These are phyloP conservation scores for Nannochloris sp. DNA, from an alignment of 139 green algal genomes.

Conservation along the genomic window DNA sequence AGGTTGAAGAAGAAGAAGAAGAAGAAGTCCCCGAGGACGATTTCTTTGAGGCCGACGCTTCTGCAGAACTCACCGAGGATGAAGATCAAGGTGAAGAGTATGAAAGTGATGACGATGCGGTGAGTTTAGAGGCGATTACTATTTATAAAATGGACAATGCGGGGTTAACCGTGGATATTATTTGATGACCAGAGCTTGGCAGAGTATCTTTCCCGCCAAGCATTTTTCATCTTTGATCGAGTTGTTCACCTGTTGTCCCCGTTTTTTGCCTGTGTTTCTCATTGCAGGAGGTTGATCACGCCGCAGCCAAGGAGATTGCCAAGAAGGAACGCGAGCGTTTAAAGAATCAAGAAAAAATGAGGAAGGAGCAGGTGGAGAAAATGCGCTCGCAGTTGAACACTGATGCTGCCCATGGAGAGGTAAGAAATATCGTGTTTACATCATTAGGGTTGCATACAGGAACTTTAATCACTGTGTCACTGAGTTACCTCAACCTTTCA, in stretches of 20 bases:
- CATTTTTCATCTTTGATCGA: neutral
- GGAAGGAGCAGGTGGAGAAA: conserved; percentile 76
- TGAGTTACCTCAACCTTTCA: no score
- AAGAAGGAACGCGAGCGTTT: conserved; percentile 76
- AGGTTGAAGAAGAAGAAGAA: neutral
- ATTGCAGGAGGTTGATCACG: conserved; percentile 8
- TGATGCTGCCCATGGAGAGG: conserved; percentile 50
- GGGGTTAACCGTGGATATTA: neutral
- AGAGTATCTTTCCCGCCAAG: no score
- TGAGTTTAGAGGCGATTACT: neutral
- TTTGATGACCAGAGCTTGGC: neutral
- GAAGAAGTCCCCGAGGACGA: conserved; percentile 29
- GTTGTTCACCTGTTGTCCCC: neutral
- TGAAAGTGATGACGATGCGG: neutral
- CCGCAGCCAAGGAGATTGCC: conserved; percentile 43
- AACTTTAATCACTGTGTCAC: neutral
- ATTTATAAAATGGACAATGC: neutral
- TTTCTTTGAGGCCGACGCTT: conserved; percentile 21
- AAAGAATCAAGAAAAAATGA: conserved; percentile 61
- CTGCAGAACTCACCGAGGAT: conserved; percentile 4
- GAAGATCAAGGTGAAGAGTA: conserved; percentile 2
- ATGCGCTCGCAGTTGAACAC: conserved; percentile 72
- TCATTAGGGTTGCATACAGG: neutral
- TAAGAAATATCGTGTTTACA: conserved; percentile 13
- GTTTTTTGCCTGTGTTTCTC: neutral